Conservation (phyloP, 106 monocot species). For the Dendrobium catenatum region DNA sequence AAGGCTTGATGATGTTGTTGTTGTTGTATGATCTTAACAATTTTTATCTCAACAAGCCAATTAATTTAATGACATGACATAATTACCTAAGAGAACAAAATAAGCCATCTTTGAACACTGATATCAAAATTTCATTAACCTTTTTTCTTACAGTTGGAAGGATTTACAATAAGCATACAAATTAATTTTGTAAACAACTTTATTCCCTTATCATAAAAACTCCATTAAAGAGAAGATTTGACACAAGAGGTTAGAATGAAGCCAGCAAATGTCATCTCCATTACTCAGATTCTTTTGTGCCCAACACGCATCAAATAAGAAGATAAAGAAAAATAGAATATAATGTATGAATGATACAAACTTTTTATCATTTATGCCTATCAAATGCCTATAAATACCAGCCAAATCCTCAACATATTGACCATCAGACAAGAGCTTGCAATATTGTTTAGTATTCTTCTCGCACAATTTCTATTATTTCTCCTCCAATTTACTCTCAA, state of each 20-base stretch:
- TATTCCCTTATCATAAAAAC: background rate
- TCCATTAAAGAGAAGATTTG: background rate
- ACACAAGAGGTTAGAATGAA: background rate
- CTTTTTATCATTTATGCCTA: background rate
- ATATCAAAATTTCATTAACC: too few species aligned
- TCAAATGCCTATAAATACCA: conserved; percentile 16
- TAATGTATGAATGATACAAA: too few species aligned
- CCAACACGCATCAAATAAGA: too few species aligned
- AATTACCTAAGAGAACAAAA: too few species aligned
- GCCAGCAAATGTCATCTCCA: background rate
- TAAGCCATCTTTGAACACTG: too few species aligned
- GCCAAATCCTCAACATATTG: background rate
- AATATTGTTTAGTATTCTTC: background rate
- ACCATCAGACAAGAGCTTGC: background rate
- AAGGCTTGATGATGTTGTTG: too few species aligned
- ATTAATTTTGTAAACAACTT: background rate
- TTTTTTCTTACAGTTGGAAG: too few species aligned
- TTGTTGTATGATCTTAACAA: too few species aligned
- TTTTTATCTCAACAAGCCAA: too few species aligned
- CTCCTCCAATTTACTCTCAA: background rate
- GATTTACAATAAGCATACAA: background rate
- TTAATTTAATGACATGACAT: too few species aligned
- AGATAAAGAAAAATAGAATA: too few species aligned
- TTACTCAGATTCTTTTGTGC: background rate
- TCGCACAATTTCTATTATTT: background rate